Base-by-base conservation (phyloP, 2,329 filamentous ascomycete genomes). In the Colletotrichum chrysophilum region DNA sequence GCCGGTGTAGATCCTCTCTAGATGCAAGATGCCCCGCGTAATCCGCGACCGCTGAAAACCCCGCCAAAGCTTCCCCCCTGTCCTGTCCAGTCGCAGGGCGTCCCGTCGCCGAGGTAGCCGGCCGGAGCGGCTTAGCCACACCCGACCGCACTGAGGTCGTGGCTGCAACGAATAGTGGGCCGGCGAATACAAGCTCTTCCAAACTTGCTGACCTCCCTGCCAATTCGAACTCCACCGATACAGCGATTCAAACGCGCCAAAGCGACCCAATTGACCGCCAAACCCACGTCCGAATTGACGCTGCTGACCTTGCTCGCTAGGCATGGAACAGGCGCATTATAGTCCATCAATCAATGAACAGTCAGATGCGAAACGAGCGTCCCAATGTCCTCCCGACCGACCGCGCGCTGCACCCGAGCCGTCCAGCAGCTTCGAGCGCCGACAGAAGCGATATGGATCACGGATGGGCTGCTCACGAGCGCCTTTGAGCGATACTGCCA, bases 401-500 rank as follows among this genome's bases (percentile, higher is more conserved):
- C 86, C 80, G 86, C 86, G 81, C 82, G 80, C 74, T 91, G 88
- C 86, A 87, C 85, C 80, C 86, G 87, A 84, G 87, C 85, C 83
- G 85, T 87, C 79, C 86, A 86, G 75, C 69, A 64, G 60, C 80
- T 87, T 56, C 77, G 82, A 58, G 79, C 84, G 24, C 79, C 85
- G 13, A 78, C 79, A 74, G 88, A 90, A 67, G 83, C 86, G 58
- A 80, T 92, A 78, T 93, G 92, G 91, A 87, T 93, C 77, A 88
- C 89, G 34, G 92, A 94, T 78, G 86, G 90, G 61, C 78, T 89
- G 28, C 86, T 94, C 16, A 82, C 84, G 28, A 82, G 84, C 68
- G 88, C 88, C 4, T 90, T 92, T 78, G 85, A 87, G 62, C 84
- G 86, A 21, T 89, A 86, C 79, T 86, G 81, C 67, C 77, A 79